Base-by-base conservation (phyloP, 2,329 filamentous ascomycete species). In the Fusarium algeriense region DNA sequence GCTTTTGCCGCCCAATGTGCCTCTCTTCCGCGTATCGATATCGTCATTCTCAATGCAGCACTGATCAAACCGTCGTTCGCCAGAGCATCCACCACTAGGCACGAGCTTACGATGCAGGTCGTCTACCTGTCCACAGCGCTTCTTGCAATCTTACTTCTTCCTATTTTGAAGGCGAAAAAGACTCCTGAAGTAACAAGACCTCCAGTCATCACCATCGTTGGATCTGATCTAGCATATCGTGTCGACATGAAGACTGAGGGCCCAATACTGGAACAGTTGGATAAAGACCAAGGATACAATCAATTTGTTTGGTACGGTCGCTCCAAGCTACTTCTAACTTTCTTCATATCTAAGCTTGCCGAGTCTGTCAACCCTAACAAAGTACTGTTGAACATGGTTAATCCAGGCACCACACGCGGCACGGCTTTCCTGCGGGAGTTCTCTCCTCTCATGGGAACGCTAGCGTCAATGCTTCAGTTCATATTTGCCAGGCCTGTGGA, bases 151-250 rank as follows among this genome's bases (percentile, higher is more conserved):
- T 20, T 48, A 2, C 10, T 48, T 7, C 7, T 48, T 11, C 45
- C 45, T 3, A 20, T 48, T 2, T 9, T 48, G 14, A 34, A 13
- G 28, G 2, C 14, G 6, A 48, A 48, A 20, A 5, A 7, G 14
- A 3, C n/a, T 2, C 10, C 28, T 7, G 3, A 0, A 6, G n/a
- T 2, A 9, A 6, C 10, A 23, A 17, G n/a, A 5, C 45, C 45
- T 2, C 45, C 45, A 9, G 45, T 48, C 14, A 23, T 34, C 2
- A 48, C n/a, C 30, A 4, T 48, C 3, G n/a, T 48, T 12, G 45
- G 45, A 5, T 48, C 45, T 6, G 45, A 48, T 3, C 45, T 48
- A n/a, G 45, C 45, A 17, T 48, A 34, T 17, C 45, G 45, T 17
- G n/a, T 28, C 2, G 45, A 32, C 2, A 48, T 34, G 0, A 4